A percentile compares a stretch with the other conserved stretches of the same genome.
phyloP scores from a whole-genome alignment of 139 green algal species.

The Tetradesmus lagerheimii region DNA sequence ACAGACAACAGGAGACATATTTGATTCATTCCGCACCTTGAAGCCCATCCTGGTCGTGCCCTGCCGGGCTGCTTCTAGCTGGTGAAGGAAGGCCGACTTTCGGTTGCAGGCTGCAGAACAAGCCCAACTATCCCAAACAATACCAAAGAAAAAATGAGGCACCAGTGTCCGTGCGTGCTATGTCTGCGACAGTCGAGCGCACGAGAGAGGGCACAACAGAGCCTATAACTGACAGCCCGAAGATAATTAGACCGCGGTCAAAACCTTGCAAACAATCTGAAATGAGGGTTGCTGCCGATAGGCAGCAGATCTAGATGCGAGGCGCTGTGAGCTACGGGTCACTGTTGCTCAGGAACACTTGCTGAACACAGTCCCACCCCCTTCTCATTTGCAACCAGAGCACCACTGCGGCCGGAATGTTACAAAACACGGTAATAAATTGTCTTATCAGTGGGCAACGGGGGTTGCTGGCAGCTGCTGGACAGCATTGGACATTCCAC shows the following conservation, averaged over 20 bases:
- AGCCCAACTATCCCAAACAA: not conserved
- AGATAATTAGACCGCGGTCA: too few relatives aligned
- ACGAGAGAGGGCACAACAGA: not conserved
- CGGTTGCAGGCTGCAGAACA: not conserved
- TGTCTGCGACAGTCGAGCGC: not conserved
- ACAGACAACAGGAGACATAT: not conserved
- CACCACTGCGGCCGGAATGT: not conserved
- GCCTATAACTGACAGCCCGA: too few relatives aligned
- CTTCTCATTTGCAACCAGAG: not conserved
- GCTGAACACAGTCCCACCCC: not conserved
- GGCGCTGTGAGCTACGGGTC: not conserved
- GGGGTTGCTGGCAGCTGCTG: not conserved
- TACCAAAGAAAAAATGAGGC: not conserved
- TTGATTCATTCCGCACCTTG: conserved; percentile 5
- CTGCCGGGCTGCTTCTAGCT: conserved; percentile 1
- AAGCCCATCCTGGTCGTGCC: conserved; percentile 31
- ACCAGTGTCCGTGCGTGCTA: not conserved
- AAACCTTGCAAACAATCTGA: too few relatives aligned
- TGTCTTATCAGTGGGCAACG: not conserved
- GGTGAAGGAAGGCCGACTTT: not conserved
- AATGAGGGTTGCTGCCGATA: too few relatives aligned
- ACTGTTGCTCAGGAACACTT: not conserved
- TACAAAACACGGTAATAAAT: not conserved
- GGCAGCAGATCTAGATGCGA: not conserved
- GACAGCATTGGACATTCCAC: conserved; percentile 52